Evolutionary conservation across 2,329 filamentous ascomycete genomes (phyloP), one percentile per base, ranked within the genome.

Genomic region (Phialophora chinensis): DNA sequence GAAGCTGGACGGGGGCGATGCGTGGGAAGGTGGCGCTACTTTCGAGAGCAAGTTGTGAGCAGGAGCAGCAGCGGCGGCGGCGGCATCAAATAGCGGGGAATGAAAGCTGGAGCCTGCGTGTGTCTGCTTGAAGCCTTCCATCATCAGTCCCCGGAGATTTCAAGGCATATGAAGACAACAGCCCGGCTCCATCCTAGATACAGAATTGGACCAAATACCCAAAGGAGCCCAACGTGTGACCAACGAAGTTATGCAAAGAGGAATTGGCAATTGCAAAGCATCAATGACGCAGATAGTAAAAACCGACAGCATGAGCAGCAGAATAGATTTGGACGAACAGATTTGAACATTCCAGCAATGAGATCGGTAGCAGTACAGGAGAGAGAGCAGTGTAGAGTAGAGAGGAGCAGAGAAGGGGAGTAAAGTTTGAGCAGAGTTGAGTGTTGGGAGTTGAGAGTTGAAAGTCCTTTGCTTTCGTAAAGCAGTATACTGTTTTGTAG

Each of bases 1-100:
- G 80, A 91, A 88, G 72, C 82, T 98, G 72, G 95, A 98, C 77
- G 88, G 89, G 54, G 92, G 92, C 23, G 87, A 89, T 72, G 84
- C 85, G 1, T 90, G 87, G 80, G 87, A 90, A 76, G 87, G 86
- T 50, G 87, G 86, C 10, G 85, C 87, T 79, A 80, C 83, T 60
- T 83, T 87, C 66, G 83, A 83, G 76, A 76, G 77, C 33, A 76
- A 76, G 52, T 64, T 80, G 66, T 76, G 53, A 72, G 59, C 29
- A 33, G 42, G n/a, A 14, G 25, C 33, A 42, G 38, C 38, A 10
- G n/a, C n/a, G n/a, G n/a, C n/a, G n/a, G 11, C 33, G 5, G 12
- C 35, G 6, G 38, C 38, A 44, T 44, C 38, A n/a, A 44, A n/a
- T 44, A 44, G 38, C 23, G 23, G 14, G n/a, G 5, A 44, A 8